These are phyloP conservation scores for Nemania bipapillata DNA, from an alignment of 2,329 filamentous ascomycete species.

Conservation along the genomic window DNA sequence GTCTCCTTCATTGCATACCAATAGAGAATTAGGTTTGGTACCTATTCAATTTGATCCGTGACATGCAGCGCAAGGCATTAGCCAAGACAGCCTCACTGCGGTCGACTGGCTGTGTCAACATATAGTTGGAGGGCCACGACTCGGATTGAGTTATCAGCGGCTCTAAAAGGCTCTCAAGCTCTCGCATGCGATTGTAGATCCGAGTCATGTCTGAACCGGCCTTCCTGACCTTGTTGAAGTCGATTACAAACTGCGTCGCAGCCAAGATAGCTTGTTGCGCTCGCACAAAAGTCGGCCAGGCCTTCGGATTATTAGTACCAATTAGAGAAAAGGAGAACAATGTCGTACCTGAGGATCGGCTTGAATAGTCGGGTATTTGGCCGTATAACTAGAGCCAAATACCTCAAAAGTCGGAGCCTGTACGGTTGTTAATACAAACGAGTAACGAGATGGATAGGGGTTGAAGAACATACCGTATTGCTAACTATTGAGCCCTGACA, in stretches of 20 bases:
- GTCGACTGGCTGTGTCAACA: constrained; percentile 53
- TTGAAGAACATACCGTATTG: constrained; percentile 55
- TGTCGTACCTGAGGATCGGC: constrained; percentile 56
- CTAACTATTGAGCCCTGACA: constrained; percentile 64
- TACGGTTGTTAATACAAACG: neutral
- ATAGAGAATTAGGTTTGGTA: constrained; percentile 34
- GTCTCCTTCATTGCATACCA: neutral
- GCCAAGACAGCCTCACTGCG: constrained; percentile 56
- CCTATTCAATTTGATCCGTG: constrained; percentile 64
- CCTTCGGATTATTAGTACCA: constrained; percentile 49
- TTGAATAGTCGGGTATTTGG: constrained; percentile 56
- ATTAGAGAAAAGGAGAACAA: neutral
- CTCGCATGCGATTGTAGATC: constrained; percentile 56
- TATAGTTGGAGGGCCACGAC: constrained; percentile 51
- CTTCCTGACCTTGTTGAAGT: constrained; percentile 58
- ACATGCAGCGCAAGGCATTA: constrained; percentile 59
- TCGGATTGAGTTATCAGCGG: constrained; percentile 55
- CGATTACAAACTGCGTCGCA: constrained; percentile 61
- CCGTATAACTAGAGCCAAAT: constrained; percentile 59
- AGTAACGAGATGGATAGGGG: neutral
- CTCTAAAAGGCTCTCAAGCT: constrained; percentile 55
- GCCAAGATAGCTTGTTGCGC: constrained; percentile 61
- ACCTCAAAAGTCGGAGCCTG: constrained; percentile 58
- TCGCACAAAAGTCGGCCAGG: constrained; percentile 58
- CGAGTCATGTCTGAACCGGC: constrained; percentile 53